These are phyloP conservation scores for Lachnellula suecica DNA, from an alignment of 2,329 filamentous ascomycete species.

Conservation along the genomic window DNA sequence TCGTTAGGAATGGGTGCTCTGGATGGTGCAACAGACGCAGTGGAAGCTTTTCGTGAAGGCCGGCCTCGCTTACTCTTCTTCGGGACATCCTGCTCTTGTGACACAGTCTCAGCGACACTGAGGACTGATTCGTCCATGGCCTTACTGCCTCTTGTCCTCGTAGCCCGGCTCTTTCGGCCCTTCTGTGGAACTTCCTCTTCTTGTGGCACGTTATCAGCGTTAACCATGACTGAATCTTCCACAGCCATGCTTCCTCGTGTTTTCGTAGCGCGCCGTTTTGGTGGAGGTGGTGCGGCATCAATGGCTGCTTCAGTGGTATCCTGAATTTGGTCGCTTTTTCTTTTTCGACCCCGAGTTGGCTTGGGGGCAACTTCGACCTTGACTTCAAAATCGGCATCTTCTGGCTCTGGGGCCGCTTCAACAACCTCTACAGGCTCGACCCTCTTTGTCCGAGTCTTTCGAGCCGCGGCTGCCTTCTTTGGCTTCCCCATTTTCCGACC, in stretches of 20 bases:
- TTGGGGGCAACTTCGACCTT: slow-evolving; percentile 27
- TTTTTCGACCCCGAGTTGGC: slow-evolving; percentile 23
- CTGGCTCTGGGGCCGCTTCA: slow-evolving; percentile 33
- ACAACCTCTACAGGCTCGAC: slow-evolving; percentile 51
- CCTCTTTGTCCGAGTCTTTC: slow-evolving; percentile 51
- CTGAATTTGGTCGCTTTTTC: slow-evolving; percentile 25
- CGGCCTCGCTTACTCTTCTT: slow-evolving; percentile 47
- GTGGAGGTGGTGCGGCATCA: slow-evolving; percentile 35
- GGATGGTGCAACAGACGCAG: slow-evolving; percentile 43
- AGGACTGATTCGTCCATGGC: slow-evolving; percentile 27
- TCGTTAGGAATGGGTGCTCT: slow-evolving; percentile 52
- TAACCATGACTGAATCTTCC: slow-evolving; percentile 36
- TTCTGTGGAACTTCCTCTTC: slow-evolving; percentile 51
- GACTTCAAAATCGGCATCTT: slow-evolving; percentile 32
- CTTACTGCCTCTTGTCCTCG: slow-evolving; percentile 42
- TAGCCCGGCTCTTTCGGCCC: slow-evolving; percentile 31
- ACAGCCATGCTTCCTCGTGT: slow-evolving; percentile 43
- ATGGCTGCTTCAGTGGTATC: slow-evolving; percentile 7
- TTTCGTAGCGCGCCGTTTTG: slow-evolving; percentile 35
- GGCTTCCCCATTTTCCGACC: slow-evolving; percentile 49
- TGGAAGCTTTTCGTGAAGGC: slow-evolving; percentile 47
- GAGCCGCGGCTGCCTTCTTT: slow-evolving; percentile 51
- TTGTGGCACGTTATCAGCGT: slow-evolving; percentile 38
- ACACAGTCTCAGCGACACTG: slow-evolving; percentile 45
- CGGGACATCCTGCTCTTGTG: slow-evolving; percentile 46